A percentile compares a stretch with the other conserved stretches of the same genome.
Conservation (phyloP, 352 stramenopile species). For the Phytophthora brassicae region DNA sequence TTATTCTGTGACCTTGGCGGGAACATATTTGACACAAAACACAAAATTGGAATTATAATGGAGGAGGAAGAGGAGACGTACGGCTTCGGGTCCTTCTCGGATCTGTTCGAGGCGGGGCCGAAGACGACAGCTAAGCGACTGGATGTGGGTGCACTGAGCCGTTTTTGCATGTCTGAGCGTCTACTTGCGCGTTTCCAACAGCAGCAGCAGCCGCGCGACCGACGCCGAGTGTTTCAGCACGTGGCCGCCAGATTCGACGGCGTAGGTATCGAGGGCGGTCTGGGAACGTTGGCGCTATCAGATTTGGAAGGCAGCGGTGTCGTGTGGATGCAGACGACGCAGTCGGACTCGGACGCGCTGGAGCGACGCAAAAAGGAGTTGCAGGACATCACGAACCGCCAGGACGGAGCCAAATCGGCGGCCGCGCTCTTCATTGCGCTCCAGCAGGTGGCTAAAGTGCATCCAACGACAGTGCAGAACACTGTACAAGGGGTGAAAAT, state of each 20-base stretch:
- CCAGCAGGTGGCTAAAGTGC: conserved; percentile 28
- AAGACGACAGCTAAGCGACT: conserved; percentile 23
- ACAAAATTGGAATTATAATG: conserved; percentile 24
- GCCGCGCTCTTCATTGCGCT: conserved; percentile 39
- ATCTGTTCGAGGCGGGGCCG: conserved; percentile 40
- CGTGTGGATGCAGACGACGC: conserved; percentile 53
- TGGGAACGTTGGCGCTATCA: conserved; percentile 39
- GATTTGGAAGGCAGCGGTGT: conserved; percentile 34
- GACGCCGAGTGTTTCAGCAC: conserved; percentile 51
- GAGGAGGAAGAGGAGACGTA: conserved; percentile 69
- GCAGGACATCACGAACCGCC: conserved; percentile 54
- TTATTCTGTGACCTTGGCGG: too few species aligned
- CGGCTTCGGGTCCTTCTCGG: conserved; percentile 68
- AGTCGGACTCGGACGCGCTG: conserved; percentile 58
- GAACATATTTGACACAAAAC: neutral
- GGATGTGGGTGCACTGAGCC: conserved; percentile 39
- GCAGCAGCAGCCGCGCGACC: conserved; percentile 12
- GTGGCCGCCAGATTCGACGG: conserved; percentile 57
- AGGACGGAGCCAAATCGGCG: conserved; percentile 20
- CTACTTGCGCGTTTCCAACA: conserved; percentile 44
- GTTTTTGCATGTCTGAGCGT: conserved; percentile 54
- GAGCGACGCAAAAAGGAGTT: conserved; percentile 55
- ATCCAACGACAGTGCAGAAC: conserved; percentile 46
- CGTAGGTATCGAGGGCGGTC: conserved; percentile 45
- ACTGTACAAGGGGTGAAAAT: conserved; percentile 43